phyloP scores from a whole-genome alignment of 805 yeast species.

The Candida manassasensis region DNA sequence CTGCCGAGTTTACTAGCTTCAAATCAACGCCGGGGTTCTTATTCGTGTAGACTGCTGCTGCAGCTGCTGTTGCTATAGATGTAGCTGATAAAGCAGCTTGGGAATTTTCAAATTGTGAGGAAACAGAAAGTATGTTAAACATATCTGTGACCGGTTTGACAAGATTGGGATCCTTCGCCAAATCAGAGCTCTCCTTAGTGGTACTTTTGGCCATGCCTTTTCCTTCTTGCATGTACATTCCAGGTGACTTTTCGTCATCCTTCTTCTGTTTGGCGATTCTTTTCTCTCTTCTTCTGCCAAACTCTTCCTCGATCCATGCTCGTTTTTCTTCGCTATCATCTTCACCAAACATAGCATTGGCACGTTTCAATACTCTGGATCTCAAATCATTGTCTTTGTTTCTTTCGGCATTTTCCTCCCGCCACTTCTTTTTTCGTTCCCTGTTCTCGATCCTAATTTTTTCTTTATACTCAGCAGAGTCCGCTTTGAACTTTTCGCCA shows the following conservation, averaged over 20 bases:
- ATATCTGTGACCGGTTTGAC: constrained; percentile 26
- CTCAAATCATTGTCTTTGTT: constrained; percentile 87
- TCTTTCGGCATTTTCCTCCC: constrained; percentile 71
- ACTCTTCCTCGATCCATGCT: constrained; percentile 75
- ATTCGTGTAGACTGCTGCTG: constrained; percentile 33
- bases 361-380: constrained; percentile 71
- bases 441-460: constrained; percentile 63
- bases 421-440: constrained; percentile 77
- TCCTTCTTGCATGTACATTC: constrained; percentile 6
- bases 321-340: constrained; percentile 46
- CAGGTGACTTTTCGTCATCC: constrained; percentile 15
- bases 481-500: constrained; percentile 22
- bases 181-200: constrained; percentile 13
- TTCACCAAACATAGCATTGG: constrained; percentile 61
- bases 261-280: constrained; percentile 46
- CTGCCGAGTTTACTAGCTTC: constrained; percentile 20
- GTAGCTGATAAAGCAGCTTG: constrained; percentile 30
- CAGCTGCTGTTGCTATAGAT: constrained; percentile 32
- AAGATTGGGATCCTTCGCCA: constrained; percentile 21
- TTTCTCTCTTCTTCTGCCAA: constrained; percentile 57
- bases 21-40: constrained; percentile 16
- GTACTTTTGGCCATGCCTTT: constrained; percentile 13
- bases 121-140: constrained; percentile 33
- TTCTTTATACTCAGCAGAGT: constrained; percentile 44
- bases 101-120: constrained; percentile 29